These are phyloP conservation scores for Fusarium musae DNA, from an alignment of 2,329 filamentous ascomycete genomes.

Conservation along the genomic window DNA sequence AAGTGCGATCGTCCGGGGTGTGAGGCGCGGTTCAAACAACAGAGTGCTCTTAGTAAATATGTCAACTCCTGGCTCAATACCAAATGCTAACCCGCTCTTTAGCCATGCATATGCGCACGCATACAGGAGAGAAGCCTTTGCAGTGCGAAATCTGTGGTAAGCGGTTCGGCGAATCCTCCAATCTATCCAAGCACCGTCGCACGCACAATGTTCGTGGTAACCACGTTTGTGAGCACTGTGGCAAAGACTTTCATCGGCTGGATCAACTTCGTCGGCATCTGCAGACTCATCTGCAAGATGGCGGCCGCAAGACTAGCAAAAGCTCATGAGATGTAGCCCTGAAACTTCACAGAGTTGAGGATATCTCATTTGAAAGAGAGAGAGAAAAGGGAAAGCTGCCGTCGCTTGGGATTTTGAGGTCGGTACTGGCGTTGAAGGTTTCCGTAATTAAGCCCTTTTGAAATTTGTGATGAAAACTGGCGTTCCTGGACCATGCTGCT, in stretches of 20 bases:
- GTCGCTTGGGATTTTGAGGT: conserved; percentile 14
- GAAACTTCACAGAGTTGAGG: not conserved
- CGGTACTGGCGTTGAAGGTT: conserved; percentile 24
- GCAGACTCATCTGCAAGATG: conserved; percentile 47
- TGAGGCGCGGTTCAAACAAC: conserved; percentile 71
- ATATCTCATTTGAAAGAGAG: not conserved
- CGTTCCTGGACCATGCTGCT: conserved; percentile 22
- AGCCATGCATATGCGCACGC: conserved; percentile 75
- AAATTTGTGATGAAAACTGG: conserved; percentile 6
- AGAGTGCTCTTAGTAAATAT: conserved; percentile 71
- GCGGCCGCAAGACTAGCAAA: conserved; percentile 32
- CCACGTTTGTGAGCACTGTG: conserved; percentile 64
- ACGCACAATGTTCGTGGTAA: conserved; percentile 66
- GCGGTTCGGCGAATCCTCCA: conserved; percentile 72
- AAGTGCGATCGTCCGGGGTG: conserved; percentile 63
- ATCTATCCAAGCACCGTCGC: conserved; percentile 72
- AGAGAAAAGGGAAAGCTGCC: not conserved
- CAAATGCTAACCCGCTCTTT: conserved; percentile 24
- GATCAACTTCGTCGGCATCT: conserved; percentile 70
- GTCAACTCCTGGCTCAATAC: not conserved
- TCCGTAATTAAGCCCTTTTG: conserved; percentile 5
- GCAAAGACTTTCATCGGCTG: conserved; percentile 67
- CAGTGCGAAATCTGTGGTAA: conserved; percentile 68
- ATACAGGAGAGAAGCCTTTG: conserved; percentile 73
- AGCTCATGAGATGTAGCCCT: conserved; percentile 9